phyloP scores from a whole-genome alignment of 331 rosid species.

The Dryas integrifolia region DNA sequence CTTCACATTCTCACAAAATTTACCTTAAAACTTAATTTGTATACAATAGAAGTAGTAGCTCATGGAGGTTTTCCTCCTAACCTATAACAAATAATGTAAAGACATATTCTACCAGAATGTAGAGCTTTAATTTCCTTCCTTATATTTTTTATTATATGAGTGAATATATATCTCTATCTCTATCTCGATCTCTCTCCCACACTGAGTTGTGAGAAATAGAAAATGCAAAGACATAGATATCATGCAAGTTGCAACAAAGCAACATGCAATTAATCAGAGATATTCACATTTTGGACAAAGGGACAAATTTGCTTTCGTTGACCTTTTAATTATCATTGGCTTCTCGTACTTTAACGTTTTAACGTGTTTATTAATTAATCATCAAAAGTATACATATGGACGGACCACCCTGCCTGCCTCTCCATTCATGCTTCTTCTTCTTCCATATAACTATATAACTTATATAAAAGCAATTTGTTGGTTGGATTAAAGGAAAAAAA shows the following conservation, averaged over 20 bases:
- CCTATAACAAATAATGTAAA: too few species aligned
- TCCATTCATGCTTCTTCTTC: constrained; percentile 8
- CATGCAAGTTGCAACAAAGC: constrained; percentile 7
- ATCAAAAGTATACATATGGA: constrained; percentile 10
- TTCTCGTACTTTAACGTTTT: constrained; percentile 13
- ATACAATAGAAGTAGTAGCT: too few species aligned
- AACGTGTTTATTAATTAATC: background rate
- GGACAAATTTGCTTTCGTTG: constrained; percentile 9
- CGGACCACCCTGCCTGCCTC: background rate
- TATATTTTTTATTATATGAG: too few species aligned
- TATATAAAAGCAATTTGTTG: background rate
- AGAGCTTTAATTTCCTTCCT: too few species aligned
- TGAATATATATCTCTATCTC: background rate
- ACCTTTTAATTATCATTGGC: constrained; percentile 32
- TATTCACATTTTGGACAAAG: background rate
- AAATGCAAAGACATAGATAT: background rate
- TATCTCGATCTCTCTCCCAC: background rate
- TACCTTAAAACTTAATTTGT: too few species aligned
- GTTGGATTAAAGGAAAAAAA: background rate
- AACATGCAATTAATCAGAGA: background rate
- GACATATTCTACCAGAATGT: too few species aligned
- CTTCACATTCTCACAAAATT: too few species aligned
- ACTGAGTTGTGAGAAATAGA: background rate
- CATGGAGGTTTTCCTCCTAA: too few species aligned
- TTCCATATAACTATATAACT: background rate